Evolutionary conservation across 192 early-diverging fungal genomes (phyloP).

Genomic region (Oehlia diaphana): DNA sequence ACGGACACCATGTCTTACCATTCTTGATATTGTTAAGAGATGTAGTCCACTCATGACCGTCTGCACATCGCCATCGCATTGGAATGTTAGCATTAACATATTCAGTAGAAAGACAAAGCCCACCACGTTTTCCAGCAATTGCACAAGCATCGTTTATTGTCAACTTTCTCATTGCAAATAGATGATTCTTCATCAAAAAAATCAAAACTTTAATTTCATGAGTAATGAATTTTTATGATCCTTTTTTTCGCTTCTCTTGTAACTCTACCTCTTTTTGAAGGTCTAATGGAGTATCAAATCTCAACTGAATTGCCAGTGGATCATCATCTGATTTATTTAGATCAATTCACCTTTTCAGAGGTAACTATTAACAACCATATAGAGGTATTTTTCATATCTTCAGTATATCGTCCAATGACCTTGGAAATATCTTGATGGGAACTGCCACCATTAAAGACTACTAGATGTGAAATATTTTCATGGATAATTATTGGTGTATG

Average conservation of each 20-base stretch:
- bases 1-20: too few species aligned
- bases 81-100: too few species aligned
- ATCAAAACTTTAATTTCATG: too few species aligned
- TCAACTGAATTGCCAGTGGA: conserved; percentile 10
- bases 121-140: too few species aligned
- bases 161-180: too few species aligned
- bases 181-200: too few species aligned
- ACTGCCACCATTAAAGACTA: background rate
- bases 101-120: too few species aligned
- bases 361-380: background rate
- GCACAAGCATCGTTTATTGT: too few species aligned
- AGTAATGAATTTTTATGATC: background rate
- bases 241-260: background rate
- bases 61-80: too few species aligned
- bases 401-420: background rate
- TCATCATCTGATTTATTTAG: conserved; percentile 12
- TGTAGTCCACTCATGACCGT: too few species aligned
- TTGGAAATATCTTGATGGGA: background rate
- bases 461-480: background rate
- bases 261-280: background rate
- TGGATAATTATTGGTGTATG: too few species aligned
- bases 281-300: conserved; percentile 10
- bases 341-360: conserved; percentile 11
- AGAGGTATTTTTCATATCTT: background rate
- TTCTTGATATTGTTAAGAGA: too few species aligned